phyloP scores from a whole-genome alignment of 1,284 basidiomycete species.

The Termitomyces sp. region DNA sequence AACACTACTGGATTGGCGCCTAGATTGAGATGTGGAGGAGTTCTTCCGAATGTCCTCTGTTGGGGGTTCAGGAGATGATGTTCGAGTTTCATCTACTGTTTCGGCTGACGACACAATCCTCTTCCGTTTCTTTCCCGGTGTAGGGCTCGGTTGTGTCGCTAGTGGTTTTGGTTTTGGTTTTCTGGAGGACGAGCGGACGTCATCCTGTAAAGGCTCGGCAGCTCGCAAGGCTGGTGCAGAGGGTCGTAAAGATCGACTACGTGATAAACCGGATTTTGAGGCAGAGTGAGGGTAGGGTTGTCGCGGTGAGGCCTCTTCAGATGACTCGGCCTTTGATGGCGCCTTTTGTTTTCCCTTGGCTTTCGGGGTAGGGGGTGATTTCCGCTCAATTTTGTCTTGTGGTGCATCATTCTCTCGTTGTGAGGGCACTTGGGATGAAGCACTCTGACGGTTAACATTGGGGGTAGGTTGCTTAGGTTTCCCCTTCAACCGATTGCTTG shows the following conservation, averaged over 20 bases:
- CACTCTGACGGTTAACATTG: constrained; percentile 4
- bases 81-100: background rate
- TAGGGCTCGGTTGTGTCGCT: background rate
- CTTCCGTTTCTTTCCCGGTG: constrained; percentile 16
- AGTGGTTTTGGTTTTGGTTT: constrained; percentile 4
- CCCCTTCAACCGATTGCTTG: background rate
- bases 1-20: constrained; percentile 3
- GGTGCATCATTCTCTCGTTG: background rate
- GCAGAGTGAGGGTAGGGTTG: constrained; percentile 5
- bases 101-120: constrained; percentile 13
- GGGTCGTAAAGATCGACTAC: background rate
- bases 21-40: background rate
- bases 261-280: background rate
- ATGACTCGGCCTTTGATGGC: background rate
- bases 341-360: constrained; percentile 17
- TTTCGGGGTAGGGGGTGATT: constrained; percentile 1
- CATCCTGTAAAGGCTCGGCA: background rate
- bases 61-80: background rate
- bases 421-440: background rate
- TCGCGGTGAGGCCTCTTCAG: background rate
- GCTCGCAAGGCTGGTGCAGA: background rate
- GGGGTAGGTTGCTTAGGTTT: background rate
- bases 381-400: background rate
- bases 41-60: background rate
- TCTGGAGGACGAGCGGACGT: background rate